Percentiles rank a stretch among this genome's conserved stretches.
phyloP scores from a whole-genome alignment of 2,329 filamentous ascomycete genomes.

The Corynespora cassiicola region DNA sequence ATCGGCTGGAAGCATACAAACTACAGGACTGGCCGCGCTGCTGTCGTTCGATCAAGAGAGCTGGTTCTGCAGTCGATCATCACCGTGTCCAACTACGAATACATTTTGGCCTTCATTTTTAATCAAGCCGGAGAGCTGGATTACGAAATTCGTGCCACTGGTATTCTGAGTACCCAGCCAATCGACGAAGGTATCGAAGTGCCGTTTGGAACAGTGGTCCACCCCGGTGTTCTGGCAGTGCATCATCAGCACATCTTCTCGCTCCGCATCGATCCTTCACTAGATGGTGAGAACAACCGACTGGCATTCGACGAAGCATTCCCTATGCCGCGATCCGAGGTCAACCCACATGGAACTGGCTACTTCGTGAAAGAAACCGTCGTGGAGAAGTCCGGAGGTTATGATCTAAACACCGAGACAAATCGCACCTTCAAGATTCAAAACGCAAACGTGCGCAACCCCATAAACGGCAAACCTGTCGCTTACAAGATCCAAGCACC shows the following conservation, averaged over 20 bases:
- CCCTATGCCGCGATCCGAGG: slow-evolving; percentile 63
- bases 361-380: slow-evolving; percentile 57
- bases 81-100: slow-evolving; percentile 76
- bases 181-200: slow-evolving; percentile 70
- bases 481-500: slow-evolving; percentile 59
- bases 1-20: slow-evolving; percentile 77
- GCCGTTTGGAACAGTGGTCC: slow-evolving; percentile 72
- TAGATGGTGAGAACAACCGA: slow-evolving; percentile 55
- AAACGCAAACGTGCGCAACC: slow-evolving; percentile 52
- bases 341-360: slow-evolving; percentile 63
- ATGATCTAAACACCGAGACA: slow-evolving; percentile 53
- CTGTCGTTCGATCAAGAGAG: slow-evolving; percentile 68
- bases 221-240: slow-evolving; percentile 71
- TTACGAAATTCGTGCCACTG: slow-evolving; percentile 73
- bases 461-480: slow-evolving; percentile 56
- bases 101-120: slow-evolving; percentile 75
- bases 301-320: slow-evolving; percentile 61
- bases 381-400: slow-evolving; percentile 56
- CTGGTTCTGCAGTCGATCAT: slow-evolving; percentile 74
- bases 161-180: slow-evolving; percentile 71
- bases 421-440: slow-evolving; percentile 59
- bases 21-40: slow-evolving; percentile 69
- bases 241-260: slow-evolving; percentile 81
- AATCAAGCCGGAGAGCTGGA: slow-evolving; percentile 72
- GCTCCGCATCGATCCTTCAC: slow-evolving; percentile 55